Percentiles rank a stretch among this genome's conserved stretches.
Conservation (phyloP, 1,284 basidiomycete species). For the Trametes polyzona region DNA sequence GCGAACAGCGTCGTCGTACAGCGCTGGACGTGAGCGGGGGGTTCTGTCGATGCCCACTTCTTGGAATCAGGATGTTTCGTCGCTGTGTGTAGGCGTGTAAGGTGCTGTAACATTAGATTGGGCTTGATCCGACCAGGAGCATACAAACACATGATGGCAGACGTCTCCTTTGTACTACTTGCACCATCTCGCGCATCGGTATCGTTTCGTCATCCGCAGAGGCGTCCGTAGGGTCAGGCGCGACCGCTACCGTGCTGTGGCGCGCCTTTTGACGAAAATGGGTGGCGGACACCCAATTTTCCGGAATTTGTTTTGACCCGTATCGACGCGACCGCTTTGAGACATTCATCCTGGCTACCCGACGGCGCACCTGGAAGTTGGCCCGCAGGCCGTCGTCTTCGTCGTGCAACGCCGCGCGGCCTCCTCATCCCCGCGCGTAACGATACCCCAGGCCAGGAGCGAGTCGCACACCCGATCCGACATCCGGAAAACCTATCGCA, state of each 20-base stretch:
- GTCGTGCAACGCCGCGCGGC: not conserved
- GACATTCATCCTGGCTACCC: not conserved
- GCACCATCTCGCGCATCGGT: too few relatives aligned
- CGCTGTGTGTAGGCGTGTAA: not conserved
- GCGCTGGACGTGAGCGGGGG: constrained; percentile 58
- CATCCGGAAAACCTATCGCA: not conserved
- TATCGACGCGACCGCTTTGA: not conserved
- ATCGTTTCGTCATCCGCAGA: not conserved
- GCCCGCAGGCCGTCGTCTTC: not conserved
- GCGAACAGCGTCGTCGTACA: constrained; percentile 88
- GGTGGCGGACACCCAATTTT: constrained; percentile 1
- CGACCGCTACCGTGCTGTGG: not conserved
- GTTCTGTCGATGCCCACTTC: not conserved
- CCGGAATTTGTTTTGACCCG: constrained; percentile 10
- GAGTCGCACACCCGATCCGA: not conserved
- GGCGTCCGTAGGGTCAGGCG: too few relatives aligned
- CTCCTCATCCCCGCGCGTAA: not conserved
- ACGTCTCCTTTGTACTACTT: too few relatives aligned
- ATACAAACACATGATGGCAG: too few relatives aligned
- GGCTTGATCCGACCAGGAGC: too few relatives aligned
- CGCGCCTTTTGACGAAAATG: constrained; percentile 5
- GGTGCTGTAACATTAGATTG: too few relatives aligned
- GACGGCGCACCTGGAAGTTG: not conserved
- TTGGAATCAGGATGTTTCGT: not conserved
- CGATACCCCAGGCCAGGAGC: not conserved